These are phyloP conservation scores for Glycyrrhiza uralensis DNA, from an alignment of 306 rosid genomes.

Conservation along the genomic window DNA sequence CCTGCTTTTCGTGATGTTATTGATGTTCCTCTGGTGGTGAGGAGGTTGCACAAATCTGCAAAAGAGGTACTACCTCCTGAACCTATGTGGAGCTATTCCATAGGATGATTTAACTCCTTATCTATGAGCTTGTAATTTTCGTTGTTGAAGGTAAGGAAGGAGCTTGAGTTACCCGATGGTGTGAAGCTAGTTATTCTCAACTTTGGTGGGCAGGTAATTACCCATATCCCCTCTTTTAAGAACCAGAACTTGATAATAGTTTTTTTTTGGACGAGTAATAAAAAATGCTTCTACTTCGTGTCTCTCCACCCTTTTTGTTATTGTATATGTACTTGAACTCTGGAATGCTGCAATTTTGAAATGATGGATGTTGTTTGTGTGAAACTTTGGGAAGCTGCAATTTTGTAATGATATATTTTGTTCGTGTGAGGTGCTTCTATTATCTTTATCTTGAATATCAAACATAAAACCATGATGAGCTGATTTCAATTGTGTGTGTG, in stretches of 20 bases:
- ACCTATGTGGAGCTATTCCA: slow-evolving; percentile 18
- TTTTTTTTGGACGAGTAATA: background rate
- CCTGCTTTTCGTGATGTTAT: slow-evolving; percentile 93
- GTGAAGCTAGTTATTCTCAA: slow-evolving; percentile 86
- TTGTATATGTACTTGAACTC: background rate
- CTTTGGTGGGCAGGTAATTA: slow-evolving; percentile 93
- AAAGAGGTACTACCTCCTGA: slow-evolving; percentile 62
- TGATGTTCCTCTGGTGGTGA: slow-evolving; percentile 92
- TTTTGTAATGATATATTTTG: background rate
- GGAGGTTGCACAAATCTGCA: slow-evolving; percentile 83
- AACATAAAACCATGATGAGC: background rate
- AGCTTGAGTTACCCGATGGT: slow-evolving; percentile 60
- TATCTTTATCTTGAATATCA: background rate
- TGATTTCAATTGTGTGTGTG: background rate
- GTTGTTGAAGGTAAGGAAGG: slow-evolving; percentile 75
- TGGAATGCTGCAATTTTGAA: background rate
- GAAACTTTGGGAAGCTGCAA: background rate
- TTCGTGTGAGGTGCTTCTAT: background rate
- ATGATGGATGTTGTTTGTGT: background rate
- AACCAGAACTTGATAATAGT: background rate
- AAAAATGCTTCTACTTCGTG: background rate
- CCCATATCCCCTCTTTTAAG: background rate
- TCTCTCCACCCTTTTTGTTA: background rate
- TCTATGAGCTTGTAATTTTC: slow-evolving; percentile 4
- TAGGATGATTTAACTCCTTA: slow-evolving; percentile 16